Conservation (phyloP, 106 monocot genomes). For the Dioscorea zingiberensis region DNA sequence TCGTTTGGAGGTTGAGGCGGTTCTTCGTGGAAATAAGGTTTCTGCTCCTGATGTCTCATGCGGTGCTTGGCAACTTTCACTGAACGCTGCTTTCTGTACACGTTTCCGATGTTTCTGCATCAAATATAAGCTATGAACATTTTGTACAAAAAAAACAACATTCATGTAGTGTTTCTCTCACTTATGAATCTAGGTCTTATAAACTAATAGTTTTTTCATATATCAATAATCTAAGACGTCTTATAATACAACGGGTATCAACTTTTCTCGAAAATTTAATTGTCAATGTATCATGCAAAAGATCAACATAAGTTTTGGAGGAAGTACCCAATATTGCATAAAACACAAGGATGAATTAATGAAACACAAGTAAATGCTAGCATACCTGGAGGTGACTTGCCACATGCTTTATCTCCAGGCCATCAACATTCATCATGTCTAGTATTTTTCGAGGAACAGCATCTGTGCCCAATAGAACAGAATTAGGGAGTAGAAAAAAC, state of each 20-base stretch:
- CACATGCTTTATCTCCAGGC: background rate
- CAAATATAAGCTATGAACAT: background rate
- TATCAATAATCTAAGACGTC: too few relatives aligned
- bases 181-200: background rate
- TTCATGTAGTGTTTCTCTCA: background rate
- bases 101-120: slow-evolving; percentile 3
- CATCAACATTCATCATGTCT: slow-evolving; percentile 7
- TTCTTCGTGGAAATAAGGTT: background rate
- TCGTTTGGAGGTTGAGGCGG: background rate
- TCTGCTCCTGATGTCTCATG: background rate
- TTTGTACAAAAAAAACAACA: too few relatives aligned
- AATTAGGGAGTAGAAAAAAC: background rate
- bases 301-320: too few relatives aligned
- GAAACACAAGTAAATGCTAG: too few relatives aligned
- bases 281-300: background rate
- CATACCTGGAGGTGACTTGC: slow-evolving; percentile 1
- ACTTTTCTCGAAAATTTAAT: background rate
- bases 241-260: too few relatives aligned
- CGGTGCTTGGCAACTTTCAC: background rate
- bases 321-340: too few relatives aligned
- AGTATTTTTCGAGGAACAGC: background rate
- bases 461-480: background rate
- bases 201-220: background rate
- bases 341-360: too few relatives aligned
- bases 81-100: background rate